A percentile compares a stretch with the other conserved stretches of the same genome.
Evolutionary conservation across 495 filamentous ascomycete species (phyloP).

Genomic region (Sabuloglossum arenarium): DNA sequence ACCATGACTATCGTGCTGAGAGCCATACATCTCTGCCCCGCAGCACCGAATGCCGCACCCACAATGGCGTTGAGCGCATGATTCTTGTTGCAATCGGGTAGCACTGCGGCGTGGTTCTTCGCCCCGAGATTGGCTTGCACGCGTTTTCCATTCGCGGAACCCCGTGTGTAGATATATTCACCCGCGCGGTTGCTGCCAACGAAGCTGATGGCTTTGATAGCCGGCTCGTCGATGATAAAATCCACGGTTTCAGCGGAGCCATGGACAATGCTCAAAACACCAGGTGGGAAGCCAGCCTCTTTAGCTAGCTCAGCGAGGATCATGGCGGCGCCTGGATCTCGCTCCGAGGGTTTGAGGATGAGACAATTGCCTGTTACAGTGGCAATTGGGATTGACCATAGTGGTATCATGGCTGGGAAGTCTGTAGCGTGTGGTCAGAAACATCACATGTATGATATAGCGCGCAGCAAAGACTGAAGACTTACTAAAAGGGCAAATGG

Average conservation of each 20-base stretch:
- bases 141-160: conserved; percentile 73
- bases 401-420: conserved; percentile 98
- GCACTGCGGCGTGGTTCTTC: conserved; percentile 92
- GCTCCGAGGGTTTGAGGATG: conserved; percentile 92
- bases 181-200: conserved; percentile 93
- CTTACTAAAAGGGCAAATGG: conserved; percentile 97
- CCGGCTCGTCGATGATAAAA: conserved; percentile 90
- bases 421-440: conserved; percentile 26
- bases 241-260: conserved; percentile 81
- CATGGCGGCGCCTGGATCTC: conserved; percentile 95
- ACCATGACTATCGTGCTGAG: conserved; percentile 87
- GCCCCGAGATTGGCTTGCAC: conserved; percentile 98
- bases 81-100: conserved; percentile 97
- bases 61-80: conserved; percentile 86
- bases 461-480: conserved; percentile 6
- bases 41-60: conserved; percentile 89
- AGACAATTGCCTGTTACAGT: conserved; percentile 88
- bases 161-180: conserved; percentile 87
- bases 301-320: conserved; percentile 83
- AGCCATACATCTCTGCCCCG: conserved; percentile 96
- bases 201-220: conserved; percentile 95
- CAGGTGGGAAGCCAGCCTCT: conserved; percentile 83
- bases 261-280: conserved; percentile 90
- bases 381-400: conserved; percentile 92
- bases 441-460: not conserved